Evolutionary conservation across 2,329 filamentous ascomycete species (phyloP).

Genomic region (Dactylellina drechsleri): DNA sequence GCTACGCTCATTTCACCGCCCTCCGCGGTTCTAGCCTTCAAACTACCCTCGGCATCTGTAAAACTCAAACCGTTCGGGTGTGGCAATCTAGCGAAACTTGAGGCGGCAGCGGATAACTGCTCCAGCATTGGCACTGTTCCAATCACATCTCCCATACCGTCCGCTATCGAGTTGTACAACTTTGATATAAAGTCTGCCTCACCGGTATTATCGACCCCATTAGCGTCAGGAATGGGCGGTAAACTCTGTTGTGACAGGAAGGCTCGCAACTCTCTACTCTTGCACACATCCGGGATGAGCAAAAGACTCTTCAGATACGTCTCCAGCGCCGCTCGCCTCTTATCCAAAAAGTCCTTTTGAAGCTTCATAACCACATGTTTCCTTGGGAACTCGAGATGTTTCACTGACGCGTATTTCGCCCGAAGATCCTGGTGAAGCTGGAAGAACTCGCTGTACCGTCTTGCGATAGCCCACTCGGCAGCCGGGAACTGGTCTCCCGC

Average conservation of each 20-base stretch:
- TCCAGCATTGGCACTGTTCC: constrained; percentile 96
- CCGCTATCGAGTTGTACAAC: constrained; percentile 94
- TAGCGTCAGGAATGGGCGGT: constrained; percentile 64
- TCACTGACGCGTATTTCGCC: constrained; percentile 83
- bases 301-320: constrained; percentile 78
- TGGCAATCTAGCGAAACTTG: constrained; percentile 45
- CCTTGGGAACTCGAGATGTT: constrained; percentile 89
- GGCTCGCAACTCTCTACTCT: constrained; percentile 87
- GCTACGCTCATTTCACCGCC: constrained; percentile 55
- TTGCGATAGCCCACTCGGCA: constrained; percentile 91
- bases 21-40: constrained; percentile 68
- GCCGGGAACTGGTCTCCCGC: constrained; percentile 96
- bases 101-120: constrained; percentile 74
- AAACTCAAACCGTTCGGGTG: constrained; percentile 24
- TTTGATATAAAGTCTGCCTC: constrained; percentile 84
- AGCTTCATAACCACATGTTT: constrained; percentile 95
- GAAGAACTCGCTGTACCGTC: constrained; percentile 95
- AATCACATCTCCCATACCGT: constrained; percentile 97
- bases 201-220: constrained; percentile 68
- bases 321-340: constrained; percentile 83
- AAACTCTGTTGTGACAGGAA: constrained; percentile 90
- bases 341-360: constrained; percentile 93
- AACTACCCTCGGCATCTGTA: constrained; percentile 64
- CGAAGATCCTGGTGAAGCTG: constrained; percentile 91
- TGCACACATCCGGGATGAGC: constrained; percentile 89